A percentile compares a stretch with the other conserved stretches of the same genome.
Conservation (phyloP, 2,329 filamentous ascomycete species). For the Boeremia exigua region DNA sequence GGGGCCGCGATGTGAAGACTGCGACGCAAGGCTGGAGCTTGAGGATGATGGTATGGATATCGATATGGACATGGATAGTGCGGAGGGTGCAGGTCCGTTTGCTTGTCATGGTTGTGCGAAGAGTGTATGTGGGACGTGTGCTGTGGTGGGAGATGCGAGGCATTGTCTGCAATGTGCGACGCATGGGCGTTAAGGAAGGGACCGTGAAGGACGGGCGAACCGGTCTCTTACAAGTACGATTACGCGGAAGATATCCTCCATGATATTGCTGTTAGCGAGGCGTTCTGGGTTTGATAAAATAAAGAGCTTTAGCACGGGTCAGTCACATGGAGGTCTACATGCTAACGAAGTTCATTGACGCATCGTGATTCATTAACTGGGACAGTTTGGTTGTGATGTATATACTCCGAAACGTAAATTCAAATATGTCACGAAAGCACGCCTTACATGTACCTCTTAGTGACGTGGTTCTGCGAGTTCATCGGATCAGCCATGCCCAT, state of each 20-base stretch:
- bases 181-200: background rate
- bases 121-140: constrained; percentile 52
- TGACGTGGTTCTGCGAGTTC: background rate
- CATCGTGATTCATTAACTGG: too few relatives aligned
- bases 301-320: background rate
- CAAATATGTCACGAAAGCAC: background rate
- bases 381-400: too few relatives aligned
- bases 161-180: constrained; percentile 52
- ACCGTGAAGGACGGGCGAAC: background rate
- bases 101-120: constrained; percentile 49
- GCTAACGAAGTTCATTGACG: too few relatives aligned
- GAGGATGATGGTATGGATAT: constrained; percentile 47
- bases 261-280: constrained; percentile 14
- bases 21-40: constrained; percentile 45
- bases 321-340: too few relatives aligned
- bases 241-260: constrained; percentile 6
- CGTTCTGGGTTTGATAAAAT: constrained; percentile 2
- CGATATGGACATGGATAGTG: constrained; percentile 45
- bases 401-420: background rate
- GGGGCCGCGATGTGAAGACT: constrained; percentile 52
- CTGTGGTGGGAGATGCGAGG: constrained; percentile 46
- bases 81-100: constrained; percentile 34
- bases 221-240: background rate
- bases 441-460: constrained; percentile 14
- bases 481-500: background rate